Base-by-base conservation (phyloP, 208 protist genomes). In the Acanthamoeba lenticulata region DNA sequence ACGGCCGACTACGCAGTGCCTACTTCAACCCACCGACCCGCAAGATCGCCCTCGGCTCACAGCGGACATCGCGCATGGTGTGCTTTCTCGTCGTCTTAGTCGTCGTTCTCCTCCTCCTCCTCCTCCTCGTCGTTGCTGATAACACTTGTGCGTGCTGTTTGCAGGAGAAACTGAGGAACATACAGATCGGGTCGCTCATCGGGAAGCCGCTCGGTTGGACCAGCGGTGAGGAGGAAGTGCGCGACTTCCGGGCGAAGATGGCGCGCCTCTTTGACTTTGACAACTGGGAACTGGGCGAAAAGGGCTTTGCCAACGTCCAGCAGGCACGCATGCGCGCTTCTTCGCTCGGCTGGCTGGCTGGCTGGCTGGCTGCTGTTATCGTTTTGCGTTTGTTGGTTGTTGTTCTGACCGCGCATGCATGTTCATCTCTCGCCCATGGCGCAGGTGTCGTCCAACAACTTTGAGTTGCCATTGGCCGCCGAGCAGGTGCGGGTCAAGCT, bases 151-250 rank as follows among this genome's bases (percentile, higher is more conserved):
- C n/a, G 36, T 74, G 36, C 4, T 77, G 65, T 44, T 24, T 86
- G 45, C 9, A 83, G 77, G 77, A 86, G 52, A 86, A 86, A 36
- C 77, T 86, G 42, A 57, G 45, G 27, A 86, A 86, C 45, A 57
- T 86, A 21, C 44, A 86, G n/a, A 86, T 86, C 38, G 77, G 77
- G 7, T 47, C 77, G 19, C 45, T 86, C 5, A 86, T 86, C 38
- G 77, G 77, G 15, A 47, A 86, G 45, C 77, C 77, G 13, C 77
- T 86, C 29, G 38, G 77, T 17, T 86, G 77, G 77, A 57, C 77
- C 7, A 57, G 38, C 45, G 77, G 45, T 13, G 77, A 86, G 45
- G 77, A 86, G 9, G 77, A 86, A 86, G 45, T 57, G 44, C 45
- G 44, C 34, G 38, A 86, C 45, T 86, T 86, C 44, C 77, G 77